Evolutionary conservation across 2,329 filamentous ascomycete genomes (phyloP), one percentile per base, ranked within the genome.

Genomic region (Diaporthe citri): DNA sequence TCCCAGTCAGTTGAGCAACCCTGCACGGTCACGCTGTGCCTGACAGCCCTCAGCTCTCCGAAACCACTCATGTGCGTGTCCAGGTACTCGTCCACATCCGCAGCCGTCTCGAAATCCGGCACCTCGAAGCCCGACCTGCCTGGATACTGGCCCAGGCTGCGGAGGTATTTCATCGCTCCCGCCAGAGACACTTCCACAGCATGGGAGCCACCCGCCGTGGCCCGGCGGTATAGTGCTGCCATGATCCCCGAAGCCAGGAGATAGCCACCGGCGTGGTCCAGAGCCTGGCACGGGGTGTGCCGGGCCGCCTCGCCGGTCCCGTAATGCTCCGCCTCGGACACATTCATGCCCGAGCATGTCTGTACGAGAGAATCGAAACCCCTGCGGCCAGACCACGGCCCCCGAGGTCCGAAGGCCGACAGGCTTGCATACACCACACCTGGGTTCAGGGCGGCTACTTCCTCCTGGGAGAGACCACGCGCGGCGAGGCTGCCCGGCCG

Each of bases 11-110:
- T 36, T n/a, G 9, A 36, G 20, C 55, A 57, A 6, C 55, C 55
- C 20, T 57, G 31, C 17, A 57, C 20, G 20, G 31, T 57, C 55
- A 36, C 31, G 13, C 55, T 57, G 20, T 57, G 31, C 20, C 55
- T 31, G 28, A 57, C 31, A 20, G 55, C 55, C 31, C 55, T 57
- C 31, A 57, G 31, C 31, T 57, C 55, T 22, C 55, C 55, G 20
- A 57, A 57, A 20, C 20, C 55, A 36, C 7, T 57, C 55, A 36
- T 12, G 9, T 8, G 20, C 20, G 31, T 36, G 13, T 57, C 55
- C 55, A 57, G 31, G 20, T 57, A 57, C 28, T 57, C 28, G 17
- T 57, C 55, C 55, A 57, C 55, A n/a, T 57, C 55, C 55, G 20
- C 9, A 4, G 31, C 55, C 15, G 55, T n/a, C 4, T 57, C 20